phyloP scores from a whole-genome alignment of 2,329 filamentous ascomycete genomes.

The Fusarium pseudocircinatum region DNA sequence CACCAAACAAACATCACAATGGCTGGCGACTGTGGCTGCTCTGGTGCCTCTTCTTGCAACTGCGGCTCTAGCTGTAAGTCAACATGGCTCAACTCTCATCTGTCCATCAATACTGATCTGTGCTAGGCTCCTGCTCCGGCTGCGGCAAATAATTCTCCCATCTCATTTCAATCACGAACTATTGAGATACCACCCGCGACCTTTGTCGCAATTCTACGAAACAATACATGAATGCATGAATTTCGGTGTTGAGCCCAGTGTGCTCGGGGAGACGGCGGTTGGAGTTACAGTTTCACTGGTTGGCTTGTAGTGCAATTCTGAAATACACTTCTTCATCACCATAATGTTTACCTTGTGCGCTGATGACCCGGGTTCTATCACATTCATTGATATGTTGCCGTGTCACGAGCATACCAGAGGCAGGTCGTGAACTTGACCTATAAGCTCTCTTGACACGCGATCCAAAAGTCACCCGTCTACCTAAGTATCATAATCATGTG shows the following conservation, averaged over 20 bases:
- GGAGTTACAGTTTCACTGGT: constrained; percentile 8
- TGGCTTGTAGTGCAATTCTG: constrained; percentile 33
- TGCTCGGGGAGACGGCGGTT: constrained; percentile 2
- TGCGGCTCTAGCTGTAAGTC: constrained; percentile 51
- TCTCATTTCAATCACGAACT: constrained; percentile 10
- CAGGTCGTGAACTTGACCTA: background rate
- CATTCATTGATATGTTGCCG: too few species aligned
- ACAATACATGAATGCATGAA: constrained; percentile 17
- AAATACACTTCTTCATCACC: constrained; percentile 28
- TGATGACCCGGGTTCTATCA: too few species aligned
- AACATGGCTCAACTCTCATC: background rate
- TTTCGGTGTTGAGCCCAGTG: constrained; percentile 23
- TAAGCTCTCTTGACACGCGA: background rate
- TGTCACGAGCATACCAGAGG: background rate
- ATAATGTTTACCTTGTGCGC: background rate
- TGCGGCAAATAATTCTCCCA: constrained; percentile 43
- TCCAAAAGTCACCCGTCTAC: background rate
- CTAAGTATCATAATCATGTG: background rate
- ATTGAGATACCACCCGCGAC: constrained; percentile 26
- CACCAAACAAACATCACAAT: constrained; percentile 44
- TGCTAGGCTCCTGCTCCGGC: constrained; percentile 46
- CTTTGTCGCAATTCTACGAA: constrained; percentile 30
- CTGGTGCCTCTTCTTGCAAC: constrained; percentile 48
- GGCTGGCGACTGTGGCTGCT: constrained; percentile 52
- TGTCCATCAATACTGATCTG: constrained; percentile 15